phyloP scores from a whole-genome alignment of 306 rosid genomes.

The Castanea crenata region DNA sequence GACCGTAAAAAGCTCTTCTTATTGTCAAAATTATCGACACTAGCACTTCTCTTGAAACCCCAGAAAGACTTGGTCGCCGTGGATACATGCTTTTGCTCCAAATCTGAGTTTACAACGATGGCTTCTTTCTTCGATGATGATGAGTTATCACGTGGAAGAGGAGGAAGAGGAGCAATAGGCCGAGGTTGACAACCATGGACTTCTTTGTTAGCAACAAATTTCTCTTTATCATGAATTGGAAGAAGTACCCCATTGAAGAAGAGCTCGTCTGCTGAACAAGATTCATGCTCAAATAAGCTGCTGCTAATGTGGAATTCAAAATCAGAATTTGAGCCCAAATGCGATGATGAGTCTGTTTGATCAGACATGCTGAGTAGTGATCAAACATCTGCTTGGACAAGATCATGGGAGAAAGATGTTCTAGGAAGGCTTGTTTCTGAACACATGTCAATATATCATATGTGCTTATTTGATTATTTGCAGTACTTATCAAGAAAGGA shows the following conservation, averaged over 20 bases:
- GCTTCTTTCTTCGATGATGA: constrained; percentile 44
- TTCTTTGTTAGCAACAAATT: constrained; percentile 17
- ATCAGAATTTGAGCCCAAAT: constrained; percentile 60
- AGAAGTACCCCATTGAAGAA: constrained; percentile 78
- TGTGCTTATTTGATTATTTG: background rate
- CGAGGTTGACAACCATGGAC: constrained; percentile 10
- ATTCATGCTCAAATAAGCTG: constrained; percentile 28
- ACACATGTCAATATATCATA: constrained; percentile 38
- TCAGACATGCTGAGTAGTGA: constrained; percentile 19
- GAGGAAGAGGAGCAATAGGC: constrained; percentile 31
- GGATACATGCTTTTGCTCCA: constrained; percentile 41
- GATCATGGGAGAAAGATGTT: constrained; percentile 69
- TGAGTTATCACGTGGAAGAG: constrained; percentile 48
- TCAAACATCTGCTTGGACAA: constrained; percentile 18
- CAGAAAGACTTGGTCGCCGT: constrained; percentile 55
- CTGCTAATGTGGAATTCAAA: constrained; percentile 65
- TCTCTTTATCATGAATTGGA: constrained; percentile 52
- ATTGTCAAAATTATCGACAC: constrained; percentile 59
- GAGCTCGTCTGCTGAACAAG: constrained; percentile 86
- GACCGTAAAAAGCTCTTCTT: constrained; percentile 48
- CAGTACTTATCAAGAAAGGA: background rate
- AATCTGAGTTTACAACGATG: constrained; percentile 24
- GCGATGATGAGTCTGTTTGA: constrained; percentile 36
- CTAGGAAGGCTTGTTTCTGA: constrained; percentile 71
- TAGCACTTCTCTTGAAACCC: constrained; percentile 85